Evolutionary conservation across 495 filamentous ascomycete species (phyloP).

Genomic region (Talaromyces ruber): DNA sequence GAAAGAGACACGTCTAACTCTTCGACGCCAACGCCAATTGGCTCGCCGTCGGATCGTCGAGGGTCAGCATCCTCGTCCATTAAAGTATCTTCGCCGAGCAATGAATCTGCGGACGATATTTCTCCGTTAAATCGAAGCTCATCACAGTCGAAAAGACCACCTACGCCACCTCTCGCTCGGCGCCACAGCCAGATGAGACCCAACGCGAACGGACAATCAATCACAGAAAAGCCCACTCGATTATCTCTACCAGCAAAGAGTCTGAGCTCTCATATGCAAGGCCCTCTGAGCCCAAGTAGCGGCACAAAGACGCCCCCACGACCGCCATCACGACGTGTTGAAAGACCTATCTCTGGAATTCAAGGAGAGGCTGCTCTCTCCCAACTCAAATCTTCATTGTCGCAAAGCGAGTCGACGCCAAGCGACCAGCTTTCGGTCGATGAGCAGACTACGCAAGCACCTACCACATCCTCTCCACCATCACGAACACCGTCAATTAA

Average conservation of each 20-base stretch:
- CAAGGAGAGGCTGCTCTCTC: background rate
- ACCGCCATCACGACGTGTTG: slow-evolving; percentile 12
- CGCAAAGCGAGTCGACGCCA: background rate
- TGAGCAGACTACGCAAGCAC: background rate
- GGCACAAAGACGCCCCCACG: slow-evolving; percentile 10
- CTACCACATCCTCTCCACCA: slow-evolving; percentile 6
- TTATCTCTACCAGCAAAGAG: slow-evolving; percentile 19
- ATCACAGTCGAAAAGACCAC: slow-evolving; percentile 36
- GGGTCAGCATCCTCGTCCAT: background rate
- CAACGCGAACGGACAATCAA: slow-evolving; percentile 25
- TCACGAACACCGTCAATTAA: slow-evolving; percentile 23
- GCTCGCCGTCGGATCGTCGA: background rate
- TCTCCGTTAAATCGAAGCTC: slow-evolving; percentile 7
- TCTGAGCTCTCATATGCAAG: slow-evolving; percentile 18
- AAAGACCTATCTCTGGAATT: background rate
- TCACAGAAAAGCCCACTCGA: slow-evolving; percentile 23
- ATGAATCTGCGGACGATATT: slow-evolving; percentile 11
- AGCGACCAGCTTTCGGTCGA: slow-evolving; percentile 8
- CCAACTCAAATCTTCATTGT: background rate
- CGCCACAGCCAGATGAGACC: slow-evolving; percentile 38
- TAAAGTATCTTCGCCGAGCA: background rate
- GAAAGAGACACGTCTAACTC: slow-evolving; percentile 1
- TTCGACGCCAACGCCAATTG: background rate
- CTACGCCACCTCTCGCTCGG: slow-evolving; percentile 40
- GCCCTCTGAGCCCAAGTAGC: slow-evolving; percentile 23